Percentiles rank a stretch among this genome's conserved stretches.
Conservation (phyloP, 2,329 filamentous ascomycete species). For the Verticillium dahliae region DNA sequence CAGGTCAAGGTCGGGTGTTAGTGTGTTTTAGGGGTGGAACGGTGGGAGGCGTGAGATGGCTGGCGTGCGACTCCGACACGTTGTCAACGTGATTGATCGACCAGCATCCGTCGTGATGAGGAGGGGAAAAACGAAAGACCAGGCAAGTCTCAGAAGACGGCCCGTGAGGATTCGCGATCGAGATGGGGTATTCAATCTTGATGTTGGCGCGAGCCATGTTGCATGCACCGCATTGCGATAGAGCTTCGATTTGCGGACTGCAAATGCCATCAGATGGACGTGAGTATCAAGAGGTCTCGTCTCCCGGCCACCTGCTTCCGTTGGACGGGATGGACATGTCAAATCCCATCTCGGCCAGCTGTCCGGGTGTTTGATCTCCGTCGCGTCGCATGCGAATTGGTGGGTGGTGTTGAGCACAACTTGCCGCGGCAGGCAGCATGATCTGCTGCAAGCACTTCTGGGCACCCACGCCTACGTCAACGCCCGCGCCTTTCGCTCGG, state of each 20-base stretch:
- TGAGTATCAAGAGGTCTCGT: too few species aligned
- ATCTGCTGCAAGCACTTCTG: slow-evolving; percentile 17
- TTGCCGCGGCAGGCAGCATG: not conserved
- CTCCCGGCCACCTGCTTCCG: not conserved
- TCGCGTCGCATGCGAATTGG: not conserved
- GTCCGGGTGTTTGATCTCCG: not conserved
- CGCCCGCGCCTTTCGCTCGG: not conserved
- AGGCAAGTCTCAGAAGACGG: not conserved
- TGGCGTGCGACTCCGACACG: not conserved
- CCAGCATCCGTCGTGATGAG: not conserved
- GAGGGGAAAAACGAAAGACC: not conserved
- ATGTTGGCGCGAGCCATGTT: not conserved
- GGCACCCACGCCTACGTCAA: not conserved
- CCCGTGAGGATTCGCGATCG: not conserved
- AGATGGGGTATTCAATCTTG: not conserved
- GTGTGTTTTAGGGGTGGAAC: not conserved
- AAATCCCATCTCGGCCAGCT: not conserved
- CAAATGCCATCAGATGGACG: too few species aligned
- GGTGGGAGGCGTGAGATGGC: not conserved
- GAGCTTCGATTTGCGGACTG: too few species aligned
- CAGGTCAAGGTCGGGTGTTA: not conserved
- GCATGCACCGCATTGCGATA: not conserved
- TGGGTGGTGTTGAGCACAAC: not conserved
- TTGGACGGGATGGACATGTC: not conserved
- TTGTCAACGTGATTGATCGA: not conserved